Percentiles rank a stretch among this genome's conserved stretches.
Evolutionary conservation across 2,329 filamentous ascomycete genomes (phyloP).

Genomic region (Colletotrichum nymphaeae): DNA sequence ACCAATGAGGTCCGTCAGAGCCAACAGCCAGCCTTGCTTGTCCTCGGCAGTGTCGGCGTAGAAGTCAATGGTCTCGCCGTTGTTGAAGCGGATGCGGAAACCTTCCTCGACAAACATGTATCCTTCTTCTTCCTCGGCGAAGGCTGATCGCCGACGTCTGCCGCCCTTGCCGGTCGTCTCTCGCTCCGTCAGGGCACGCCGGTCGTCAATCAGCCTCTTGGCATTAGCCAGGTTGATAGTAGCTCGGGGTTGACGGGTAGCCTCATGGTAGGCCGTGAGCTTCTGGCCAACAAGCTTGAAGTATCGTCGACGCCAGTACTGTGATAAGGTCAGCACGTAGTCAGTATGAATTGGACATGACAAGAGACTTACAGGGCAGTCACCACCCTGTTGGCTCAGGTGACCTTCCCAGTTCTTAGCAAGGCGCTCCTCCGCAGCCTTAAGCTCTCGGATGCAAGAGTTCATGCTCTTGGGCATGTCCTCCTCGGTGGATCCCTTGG

Average conservation of each 20-base stretch:
- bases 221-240: slow-evolving; percentile 97
- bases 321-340: slow-evolving; percentile 50
- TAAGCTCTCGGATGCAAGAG: slow-evolving; percentile 91
- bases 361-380: slow-evolving; percentile 84
- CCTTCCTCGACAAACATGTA: slow-evolving; percentile 99
- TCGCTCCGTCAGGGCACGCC: slow-evolving; percentile 83
- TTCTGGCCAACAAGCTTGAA: slow-evolving; percentile 94
- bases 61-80: slow-evolving; percentile 98
- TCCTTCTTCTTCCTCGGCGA: slow-evolving; percentile 97
- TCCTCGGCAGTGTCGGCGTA: slow-evolving; percentile 90
- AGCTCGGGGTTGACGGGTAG: slow-evolving; percentile 92
- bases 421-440: slow-evolving; percentile 85
- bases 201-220: slow-evolving; percentile 92
- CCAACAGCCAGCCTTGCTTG: slow-evolving; percentile 96
- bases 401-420: slow-evolving; percentile 86
- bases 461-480: slow-evolving; percentile 99
- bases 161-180: slow-evolving; percentile 82
- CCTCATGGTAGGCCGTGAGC: slow-evolving; percentile 95
- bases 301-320: slow-evolving; percentile 98
- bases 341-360: slow-evolving; percentile 32
- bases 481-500: slow-evolving; percentile 86
- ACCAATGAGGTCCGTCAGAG: slow-evolving; percentile 78
- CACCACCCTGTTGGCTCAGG: slow-evolving; percentile 95
- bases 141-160: slow-evolving; percentile 89
- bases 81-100: slow-evolving; percentile 98